These are phyloP conservation scores for Fusarium metavorans DNA, from an alignment of 2,329 filamentous ascomycete species.

Conservation along the genomic window DNA sequence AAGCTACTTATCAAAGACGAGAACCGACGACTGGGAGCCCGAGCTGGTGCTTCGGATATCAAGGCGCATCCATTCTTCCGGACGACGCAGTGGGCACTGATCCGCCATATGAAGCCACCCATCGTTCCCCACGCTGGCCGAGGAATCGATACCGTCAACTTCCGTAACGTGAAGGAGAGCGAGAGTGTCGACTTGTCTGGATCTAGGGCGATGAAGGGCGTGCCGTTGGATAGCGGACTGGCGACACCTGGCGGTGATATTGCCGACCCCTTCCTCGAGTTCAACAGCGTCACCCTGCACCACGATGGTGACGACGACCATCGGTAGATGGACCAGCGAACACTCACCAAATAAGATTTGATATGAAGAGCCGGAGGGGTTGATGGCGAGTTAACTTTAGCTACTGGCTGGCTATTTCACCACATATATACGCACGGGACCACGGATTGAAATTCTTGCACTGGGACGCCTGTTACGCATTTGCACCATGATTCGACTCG, in stretches of 20 bases:
- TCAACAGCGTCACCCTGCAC: conserved; percentile 97
- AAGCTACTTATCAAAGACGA: conserved; percentile 99
- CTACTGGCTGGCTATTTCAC: conserved; percentile 28
- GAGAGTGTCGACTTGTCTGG: conserved; percentile 89
- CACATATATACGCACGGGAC: conserved; percentile 40
- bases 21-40: conserved; percentile 89
- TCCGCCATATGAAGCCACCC: conserved; percentile 97
- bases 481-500: conserved; percentile 37
- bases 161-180: conserved; percentile 97
- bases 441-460: conserved; percentile 41
- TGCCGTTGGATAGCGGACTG: conserved; percentile 87
- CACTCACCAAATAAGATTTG: background rate
- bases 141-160: conserved; percentile 94
- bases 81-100: conserved; percentile 94
- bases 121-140: conserved; percentile 94
- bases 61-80: conserved; percentile 97
- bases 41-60: conserved; percentile 95
- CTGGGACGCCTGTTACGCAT: conserved; percentile 39
- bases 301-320: conserved; percentile 88
- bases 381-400: conserved; percentile 15
- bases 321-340: conserved; percentile 29
- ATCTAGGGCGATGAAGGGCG: conserved; percentile 72
- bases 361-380: conserved; percentile 8
- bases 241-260: conserved; percentile 86
- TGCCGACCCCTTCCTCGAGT: conserved; percentile 95